Percentiles rank a stretch among this genome's conserved stretches.
Evolutionary conservation across 2,329 filamentous ascomycete species (phyloP).

Genomic region (Sclerotinia trifoliorum): DNA sequence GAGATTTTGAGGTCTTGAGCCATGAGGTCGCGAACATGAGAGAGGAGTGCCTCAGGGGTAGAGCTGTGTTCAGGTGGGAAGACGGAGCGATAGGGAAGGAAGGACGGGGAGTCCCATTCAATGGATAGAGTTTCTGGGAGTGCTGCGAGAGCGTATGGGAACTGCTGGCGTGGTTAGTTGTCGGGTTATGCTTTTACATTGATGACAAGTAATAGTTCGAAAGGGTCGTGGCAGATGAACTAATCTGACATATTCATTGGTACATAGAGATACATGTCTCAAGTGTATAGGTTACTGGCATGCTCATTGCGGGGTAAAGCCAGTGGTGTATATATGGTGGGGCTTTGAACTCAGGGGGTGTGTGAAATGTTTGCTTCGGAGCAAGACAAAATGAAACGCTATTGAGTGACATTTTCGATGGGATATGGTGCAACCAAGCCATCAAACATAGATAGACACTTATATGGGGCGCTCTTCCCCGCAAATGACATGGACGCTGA

Average conservation of each 20-base stretch:
- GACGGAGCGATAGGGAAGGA: constrained; percentile 66
- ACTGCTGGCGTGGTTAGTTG: constrained; percentile 49
- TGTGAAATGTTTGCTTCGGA: neutral
- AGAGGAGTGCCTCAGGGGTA: constrained; percentile 58
- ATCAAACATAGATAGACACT: constrained; percentile 14
- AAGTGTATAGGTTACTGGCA: constrained; percentile 10
- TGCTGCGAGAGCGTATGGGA: constrained; percentile 70
- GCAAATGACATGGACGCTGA: constrained; percentile 18
- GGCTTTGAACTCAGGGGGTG: neutral
- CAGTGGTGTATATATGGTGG: constrained; percentile 11
- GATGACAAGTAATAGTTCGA: constrained; percentile 1
- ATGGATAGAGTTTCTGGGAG: constrained; percentile 62
- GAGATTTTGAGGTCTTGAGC: constrained; percentile 69
- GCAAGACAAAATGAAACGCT: constrained; percentile 8
- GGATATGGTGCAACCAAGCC: constrained; percentile 1
- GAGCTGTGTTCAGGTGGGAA: constrained; percentile 65
- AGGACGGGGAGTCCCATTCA: constrained; percentile 65
- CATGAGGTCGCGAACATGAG: constrained; percentile 70
- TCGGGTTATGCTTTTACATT: constrained; percentile 4
- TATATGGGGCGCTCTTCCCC: constrained; percentile 10
- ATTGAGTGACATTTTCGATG: constrained; percentile 1
- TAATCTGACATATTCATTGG: constrained; percentile 3
- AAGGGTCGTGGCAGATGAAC: constrained; percentile 1
- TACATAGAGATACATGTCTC: constrained; percentile 6
- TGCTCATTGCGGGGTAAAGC: constrained; percentile 17